Conservation (phyloP, 2,329 filamentous ascomycete genomes). For the Zymoseptoria crescenta region DNA sequence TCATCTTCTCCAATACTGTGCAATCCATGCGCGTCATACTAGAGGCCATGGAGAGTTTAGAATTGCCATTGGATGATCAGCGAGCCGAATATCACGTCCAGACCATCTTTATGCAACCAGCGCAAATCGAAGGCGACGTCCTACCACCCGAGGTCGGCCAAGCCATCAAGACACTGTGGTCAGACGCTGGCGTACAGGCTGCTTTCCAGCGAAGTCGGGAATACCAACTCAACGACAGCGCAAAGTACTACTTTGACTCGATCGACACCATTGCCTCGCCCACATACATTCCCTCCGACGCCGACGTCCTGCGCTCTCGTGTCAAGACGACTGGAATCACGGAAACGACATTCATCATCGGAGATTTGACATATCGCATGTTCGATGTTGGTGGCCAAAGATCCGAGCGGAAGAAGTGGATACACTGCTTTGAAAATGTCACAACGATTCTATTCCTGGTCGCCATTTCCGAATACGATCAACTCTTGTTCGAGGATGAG, state of each 20-base stretch:
- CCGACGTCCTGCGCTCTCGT: conserved; percentile 90
- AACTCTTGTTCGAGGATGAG: conserved; percentile 91
- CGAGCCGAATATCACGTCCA: conserved; percentile 95
- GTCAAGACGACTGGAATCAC: conserved; percentile 98
- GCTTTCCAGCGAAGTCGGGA: conserved; percentile 94
- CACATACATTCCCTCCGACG: conserved; percentile 91
- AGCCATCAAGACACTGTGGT: conserved; percentile 88
- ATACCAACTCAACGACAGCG: conserved; percentile 94
- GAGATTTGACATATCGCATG: conserved; percentile 91
- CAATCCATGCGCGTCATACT: conserved; percentile 64
- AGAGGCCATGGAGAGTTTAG: conserved; percentile 61
- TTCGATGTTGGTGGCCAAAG: conserved; percentile 94
- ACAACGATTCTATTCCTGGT: conserved; percentile 95
- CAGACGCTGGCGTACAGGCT: conserved; percentile 83
- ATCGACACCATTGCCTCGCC: conserved; percentile 83
- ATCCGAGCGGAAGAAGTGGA: conserved; percentile 98
- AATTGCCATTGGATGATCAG: conserved; percentile 80
- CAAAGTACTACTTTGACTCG: conserved; percentile 96
- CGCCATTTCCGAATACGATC: conserved; percentile 95
- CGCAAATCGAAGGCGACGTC: conserved; percentile 91
- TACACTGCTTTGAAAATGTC: conserved; percentile 97
- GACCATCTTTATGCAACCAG: conserved; percentile 97
- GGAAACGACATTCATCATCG: conserved; percentile 92
- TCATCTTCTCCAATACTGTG: conserved; percentile 65
- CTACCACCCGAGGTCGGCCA: conserved; percentile 89